Percentiles rank a stretch among this genome's conserved stretches.
phyloP scores from a whole-genome alignment of 495 filamentous ascomycete genomes.

The Aspergillus carlsbadensis region DNA sequence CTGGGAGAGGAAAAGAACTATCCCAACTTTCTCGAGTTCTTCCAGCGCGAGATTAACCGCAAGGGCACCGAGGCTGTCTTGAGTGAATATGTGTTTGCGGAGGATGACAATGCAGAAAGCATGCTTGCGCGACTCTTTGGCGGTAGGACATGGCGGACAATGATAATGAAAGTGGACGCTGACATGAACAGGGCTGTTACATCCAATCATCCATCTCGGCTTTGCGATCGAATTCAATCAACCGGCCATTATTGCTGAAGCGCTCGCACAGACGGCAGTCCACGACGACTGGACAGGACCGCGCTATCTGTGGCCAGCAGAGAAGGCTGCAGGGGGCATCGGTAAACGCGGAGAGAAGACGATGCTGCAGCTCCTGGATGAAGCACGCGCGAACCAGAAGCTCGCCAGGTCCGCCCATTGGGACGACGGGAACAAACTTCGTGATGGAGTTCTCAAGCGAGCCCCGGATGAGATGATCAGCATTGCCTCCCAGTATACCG shows the following conservation, averaged over 20 bases:
- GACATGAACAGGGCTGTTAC: conserved; percentile 57
- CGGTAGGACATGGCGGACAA: conserved; percentile 30
- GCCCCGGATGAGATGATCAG: conserved; percentile 63
- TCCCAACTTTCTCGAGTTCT: conserved; percentile 68
- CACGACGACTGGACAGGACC: conserved; percentile 51
- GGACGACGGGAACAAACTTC: conserved; percentile 60
- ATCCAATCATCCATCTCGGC: conserved; percentile 82
- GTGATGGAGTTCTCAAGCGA: conserved; percentile 63
- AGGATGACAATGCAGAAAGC: conserved; percentile 58
- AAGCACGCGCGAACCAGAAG: conserved; percentile 54
- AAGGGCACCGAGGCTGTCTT: conserved; percentile 60
- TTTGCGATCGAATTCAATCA: conserved; percentile 80
- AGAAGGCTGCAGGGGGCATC: conserved; percentile 45
- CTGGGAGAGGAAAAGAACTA: conserved; percentile 57
- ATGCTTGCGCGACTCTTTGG: conserved; percentile 58
- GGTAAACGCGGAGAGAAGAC: conserved; percentile 40
- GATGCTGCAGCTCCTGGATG: conserved; percentile 58
- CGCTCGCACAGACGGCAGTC: conserved; percentile 69
- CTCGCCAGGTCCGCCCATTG: conserved; percentile 48
- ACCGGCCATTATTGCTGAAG: conserved; percentile 79
- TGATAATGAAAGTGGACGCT: not conserved
- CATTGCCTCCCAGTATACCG: conserved; percentile 57
- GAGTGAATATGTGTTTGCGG: conserved; percentile 63
- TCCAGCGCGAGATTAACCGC: conserved; percentile 64
- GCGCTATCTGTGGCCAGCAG: conserved; percentile 51